phyloP scores from a whole-genome alignment of 164 flowering plant species.

The Malania oleifera region DNA sequence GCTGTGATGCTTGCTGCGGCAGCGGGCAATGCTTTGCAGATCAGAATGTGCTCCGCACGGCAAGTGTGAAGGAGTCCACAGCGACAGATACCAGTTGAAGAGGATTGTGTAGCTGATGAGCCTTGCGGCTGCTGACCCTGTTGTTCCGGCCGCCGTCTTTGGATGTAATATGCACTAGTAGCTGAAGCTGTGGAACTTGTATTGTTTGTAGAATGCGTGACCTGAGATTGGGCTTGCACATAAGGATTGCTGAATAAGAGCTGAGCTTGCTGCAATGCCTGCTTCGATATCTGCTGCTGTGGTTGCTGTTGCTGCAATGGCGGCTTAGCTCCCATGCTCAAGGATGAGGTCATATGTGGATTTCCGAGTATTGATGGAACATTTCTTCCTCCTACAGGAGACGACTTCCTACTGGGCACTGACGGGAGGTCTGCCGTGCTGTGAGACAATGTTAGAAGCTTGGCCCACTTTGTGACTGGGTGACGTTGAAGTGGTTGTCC shows the following conservation, averaged over 20 bases:
- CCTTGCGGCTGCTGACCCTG: slow-evolving; percentile 36
- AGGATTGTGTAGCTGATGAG: slow-evolving; percentile 26
- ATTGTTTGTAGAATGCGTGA: slow-evolving; percentile 28
- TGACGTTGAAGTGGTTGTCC: slow-evolving; percentile 37
- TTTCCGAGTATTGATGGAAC: slow-evolving; percentile 61
- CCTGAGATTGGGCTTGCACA: slow-evolving; percentile 46
- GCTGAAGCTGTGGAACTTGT: slow-evolving; percentile 25
- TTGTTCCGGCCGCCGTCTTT: slow-evolving; percentile 48
- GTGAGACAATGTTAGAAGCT: slow-evolving; percentile 42
- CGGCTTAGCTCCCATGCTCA: slow-evolving; percentile 23
- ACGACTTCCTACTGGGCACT: slow-evolving; percentile 51
- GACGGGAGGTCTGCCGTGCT: slow-evolving; percentile 51
- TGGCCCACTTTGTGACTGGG: slow-evolving; percentile 43
- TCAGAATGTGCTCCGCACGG: slow-evolving; percentile 41
- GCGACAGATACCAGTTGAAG: slow-evolving; percentile 54
- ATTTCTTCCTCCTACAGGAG: slow-evolving; percentile 62
- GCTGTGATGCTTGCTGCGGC: slow-evolving; percentile 24
- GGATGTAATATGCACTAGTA: slow-evolving; percentile 39
- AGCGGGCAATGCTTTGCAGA: slow-evolving; percentile 63
- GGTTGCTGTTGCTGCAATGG: slow-evolving; percentile 22
- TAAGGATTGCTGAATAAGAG: slow-evolving; percentile 46
- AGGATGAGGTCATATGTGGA: slow-evolving; percentile 35
- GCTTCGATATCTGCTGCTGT: slow-evolving; percentile 32
- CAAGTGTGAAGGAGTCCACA: slow-evolving; percentile 31
- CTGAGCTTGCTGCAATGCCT: slow-evolving; percentile 49